Conservation (phyloP, 1,284 basidiomycete species). For the Meira nashicola region DNA sequence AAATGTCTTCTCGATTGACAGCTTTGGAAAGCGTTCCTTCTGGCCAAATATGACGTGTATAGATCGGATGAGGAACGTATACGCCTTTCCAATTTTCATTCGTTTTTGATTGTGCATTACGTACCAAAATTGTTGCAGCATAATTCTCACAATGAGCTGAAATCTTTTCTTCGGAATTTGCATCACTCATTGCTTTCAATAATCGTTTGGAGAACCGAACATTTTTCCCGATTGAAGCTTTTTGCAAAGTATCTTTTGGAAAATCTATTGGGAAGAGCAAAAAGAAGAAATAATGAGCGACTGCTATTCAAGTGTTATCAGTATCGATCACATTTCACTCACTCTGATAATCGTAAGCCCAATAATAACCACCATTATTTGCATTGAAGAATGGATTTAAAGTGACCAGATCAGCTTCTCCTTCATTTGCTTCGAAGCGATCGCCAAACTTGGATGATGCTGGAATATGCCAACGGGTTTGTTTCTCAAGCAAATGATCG, state of each 20-base stretch:
- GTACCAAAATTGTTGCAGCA: conserved; percentile 49
- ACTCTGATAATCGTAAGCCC: conserved; percentile 50
- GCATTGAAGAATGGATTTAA: conserved; percentile 50
- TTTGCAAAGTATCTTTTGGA: conserved; percentile 15
- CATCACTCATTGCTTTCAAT: conserved; percentile 49
- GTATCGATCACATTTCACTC: neutral
- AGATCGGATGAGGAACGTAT: conserved; percentile 49
- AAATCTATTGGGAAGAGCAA: neutral
- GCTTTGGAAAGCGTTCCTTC: conserved; percentile 34
- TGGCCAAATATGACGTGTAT: conserved; percentile 49
- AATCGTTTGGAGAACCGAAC: conserved; percentile 47
- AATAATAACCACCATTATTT: conserved; percentile 48
- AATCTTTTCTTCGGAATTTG: conserved; percentile 48
- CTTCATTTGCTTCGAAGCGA: conserved; percentile 23
- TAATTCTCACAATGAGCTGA: conserved; percentile 49
- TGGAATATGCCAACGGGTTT: conserved; percentile 35
- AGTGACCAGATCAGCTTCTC: conserved; percentile 50
- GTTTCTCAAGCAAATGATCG: conserved; percentile 47
- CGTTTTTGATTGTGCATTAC: conserved; percentile 33
- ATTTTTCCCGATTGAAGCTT: conserved; percentile 51
- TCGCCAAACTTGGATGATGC: conserved; percentile 37
- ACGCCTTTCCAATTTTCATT: conserved; percentile 48
- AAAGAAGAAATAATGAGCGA: neutral
- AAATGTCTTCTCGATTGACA: conserved; percentile 46
- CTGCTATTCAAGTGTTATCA: neutral